Evolutionary conservation across 2,329 filamentous ascomycete species (phyloP).

Genomic region (Stemphylium lycopersici): DNA sequence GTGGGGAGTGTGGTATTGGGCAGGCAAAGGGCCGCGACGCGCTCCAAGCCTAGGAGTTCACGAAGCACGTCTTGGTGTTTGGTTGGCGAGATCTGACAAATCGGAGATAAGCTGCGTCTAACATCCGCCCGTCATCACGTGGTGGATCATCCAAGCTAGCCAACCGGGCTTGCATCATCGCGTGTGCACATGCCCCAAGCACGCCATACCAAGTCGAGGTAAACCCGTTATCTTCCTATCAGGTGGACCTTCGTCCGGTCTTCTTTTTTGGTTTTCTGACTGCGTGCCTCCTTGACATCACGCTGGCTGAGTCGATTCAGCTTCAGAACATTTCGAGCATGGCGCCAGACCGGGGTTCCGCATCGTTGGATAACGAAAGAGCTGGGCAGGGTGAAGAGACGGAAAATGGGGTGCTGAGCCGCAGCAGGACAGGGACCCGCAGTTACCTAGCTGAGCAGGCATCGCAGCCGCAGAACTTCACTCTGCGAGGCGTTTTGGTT

Average conservation of each 20-base stretch:
- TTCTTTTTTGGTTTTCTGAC: not conserved
- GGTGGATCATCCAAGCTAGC: conserved; percentile 3
- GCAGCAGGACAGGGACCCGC: conserved; percentile 24
- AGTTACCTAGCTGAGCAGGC: conserved; percentile 42
- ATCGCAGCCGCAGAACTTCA: conserved; percentile 73
- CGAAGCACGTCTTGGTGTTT: conserved; percentile 24
- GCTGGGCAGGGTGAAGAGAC: conserved; percentile 24
- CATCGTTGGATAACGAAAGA: conserved; percentile 28
- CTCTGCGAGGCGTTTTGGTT: conserved; percentile 76
- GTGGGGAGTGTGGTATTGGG: not conserved
- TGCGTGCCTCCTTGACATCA: conserved; percentile 7
- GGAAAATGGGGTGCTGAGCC: conserved; percentile 21
- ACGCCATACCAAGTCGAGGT: conserved; percentile 24
- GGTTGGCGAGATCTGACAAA: conserved; percentile 35
- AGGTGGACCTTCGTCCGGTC: conserved; percentile 1
- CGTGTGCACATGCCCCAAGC: conserved; percentile 22
- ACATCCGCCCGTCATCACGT: conserved; percentile 24
- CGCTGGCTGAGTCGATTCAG: conserved; percentile 26
- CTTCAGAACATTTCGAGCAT: conserved; percentile 33
- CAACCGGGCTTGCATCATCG: conserved; percentile 27
- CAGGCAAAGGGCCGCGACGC: conserved; percentile 5
- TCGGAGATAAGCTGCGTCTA: conserved; percentile 36
- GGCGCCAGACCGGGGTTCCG: conserved; percentile 46
- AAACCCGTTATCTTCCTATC: conserved; percentile 10
- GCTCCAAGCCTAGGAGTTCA: conserved; percentile 11